Base-by-base conservation (phyloP, 345 rosid genomes). In the Corchorus capsularis region DNA sequence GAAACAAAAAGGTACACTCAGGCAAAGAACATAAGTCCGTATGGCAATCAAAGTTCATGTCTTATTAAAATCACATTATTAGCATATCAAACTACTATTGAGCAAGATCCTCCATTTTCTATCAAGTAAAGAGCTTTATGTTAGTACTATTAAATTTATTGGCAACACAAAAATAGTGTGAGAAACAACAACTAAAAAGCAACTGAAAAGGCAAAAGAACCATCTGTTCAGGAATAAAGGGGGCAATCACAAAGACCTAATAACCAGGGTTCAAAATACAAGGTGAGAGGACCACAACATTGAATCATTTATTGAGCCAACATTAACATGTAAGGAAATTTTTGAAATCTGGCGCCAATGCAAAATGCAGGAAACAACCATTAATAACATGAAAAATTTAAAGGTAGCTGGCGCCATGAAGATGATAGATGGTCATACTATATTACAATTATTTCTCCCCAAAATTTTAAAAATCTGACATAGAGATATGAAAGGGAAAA, bases 321-420 rank as follows among this genome's bases (percentile, higher is more conserved):
- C 13, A 49, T 8, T 34, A 52, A 53, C 20, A 69, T 52, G 77
- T 45, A 56, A 43, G 71, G 63, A n/a, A 69, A 15, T 1, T 60
- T 50, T 75, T n/a, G 34, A 76, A 75, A 77, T 34, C 49, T 60
- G 83, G 85, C 66, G 84, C 89, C 84, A 83, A 72, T 20, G 19
- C 5, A 27, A 71, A 76, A 78, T 61, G 41, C 20, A 10, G 64
- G 54, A 76, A 35, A 17, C 9, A 49, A 61, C 16, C 57, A 47
- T 43, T 20, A 43, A 47, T 2, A 43, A 10, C 63, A 65, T 41
- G 63, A 76, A 73, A 80, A 41, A 47, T 79, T 53, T 15, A 69
- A 80, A 22, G 75, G 22, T 54, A 34, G 62, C 65, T 0, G 81
- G 74, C 78, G 79, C 82, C 79, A 78, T 56, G 56, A 55, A 75